A percentile compares a stretch with the other conserved stretches of the same genome.
phyloP scores from a whole-genome alignment of 495 filamentous ascomycete genomes.

The Annulohypoxylon nitens region DNA sequence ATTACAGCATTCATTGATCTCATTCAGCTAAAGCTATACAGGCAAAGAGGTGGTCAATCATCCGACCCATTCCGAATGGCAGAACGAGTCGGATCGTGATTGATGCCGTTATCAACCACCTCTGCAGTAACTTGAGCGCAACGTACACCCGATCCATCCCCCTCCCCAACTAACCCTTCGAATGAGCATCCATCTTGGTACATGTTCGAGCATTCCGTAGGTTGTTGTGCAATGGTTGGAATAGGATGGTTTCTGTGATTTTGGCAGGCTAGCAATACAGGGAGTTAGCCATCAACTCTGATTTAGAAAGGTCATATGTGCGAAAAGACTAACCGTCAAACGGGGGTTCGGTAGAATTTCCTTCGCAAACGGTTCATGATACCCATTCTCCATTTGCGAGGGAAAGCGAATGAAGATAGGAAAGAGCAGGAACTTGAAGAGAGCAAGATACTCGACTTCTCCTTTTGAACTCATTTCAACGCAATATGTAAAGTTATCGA shows the following conservation, averaged over 20 bases:
- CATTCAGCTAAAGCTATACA: slow-evolving; percentile 16
- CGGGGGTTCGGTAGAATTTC: background rate
- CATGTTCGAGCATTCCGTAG: background rate
- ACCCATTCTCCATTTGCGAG: too few relatives aligned
- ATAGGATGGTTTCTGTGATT: background rate
- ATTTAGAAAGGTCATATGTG: background rate
- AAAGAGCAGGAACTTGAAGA: background rate
- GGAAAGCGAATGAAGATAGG: too few relatives aligned
- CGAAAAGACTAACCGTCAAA: background rate
- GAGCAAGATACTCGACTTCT: too few relatives aligned
- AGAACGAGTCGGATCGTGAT: background rate
- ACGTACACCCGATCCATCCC: background rate
- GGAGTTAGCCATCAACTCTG: background rate
- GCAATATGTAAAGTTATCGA: background rate
- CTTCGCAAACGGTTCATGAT: background rate
- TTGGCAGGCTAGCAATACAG: background rate
- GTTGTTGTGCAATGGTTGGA: background rate
- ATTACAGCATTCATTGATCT: slow-evolving; percentile 13
- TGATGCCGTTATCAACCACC: background rate
- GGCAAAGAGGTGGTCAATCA: slow-evolving; percentile 1
- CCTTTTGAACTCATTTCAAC: slow-evolving; percentile 1
- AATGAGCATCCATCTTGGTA: slow-evolving; percentile 1
- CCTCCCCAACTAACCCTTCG: background rate
- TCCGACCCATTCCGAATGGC: background rate
- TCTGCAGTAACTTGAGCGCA: background rate